Evolutionary conservation across 805 yeast species (phyloP).

Genomic region (Barnettozyma siamensis): DNA sequence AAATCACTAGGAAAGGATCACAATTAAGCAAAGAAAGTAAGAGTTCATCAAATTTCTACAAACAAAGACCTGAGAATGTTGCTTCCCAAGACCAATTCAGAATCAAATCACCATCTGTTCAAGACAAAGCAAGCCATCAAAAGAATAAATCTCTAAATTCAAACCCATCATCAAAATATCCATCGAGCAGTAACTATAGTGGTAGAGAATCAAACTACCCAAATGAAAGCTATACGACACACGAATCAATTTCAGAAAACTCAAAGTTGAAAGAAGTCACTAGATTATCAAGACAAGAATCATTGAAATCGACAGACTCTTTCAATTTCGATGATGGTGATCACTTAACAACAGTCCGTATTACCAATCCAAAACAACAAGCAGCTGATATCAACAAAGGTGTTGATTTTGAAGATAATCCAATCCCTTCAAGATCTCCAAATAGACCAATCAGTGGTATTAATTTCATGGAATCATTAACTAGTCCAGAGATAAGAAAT

Average conservation of each 20-base stretch:
- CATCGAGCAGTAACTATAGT: not conserved
- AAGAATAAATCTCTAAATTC: conserved; percentile 6
- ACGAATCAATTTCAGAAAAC: not conserved
- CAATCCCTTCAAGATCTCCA: conserved; percentile 26
- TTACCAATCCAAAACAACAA: not conserved
- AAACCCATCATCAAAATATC: conserved; percentile 4
- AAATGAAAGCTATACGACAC: not conserved
- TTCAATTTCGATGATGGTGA: conserved; percentile 18
- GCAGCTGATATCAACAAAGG: not conserved
- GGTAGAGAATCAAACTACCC: not conserved
- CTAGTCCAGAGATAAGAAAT: not conserved
- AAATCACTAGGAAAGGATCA: conserved; percentile 4
- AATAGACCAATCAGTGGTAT: conserved; percentile 22
- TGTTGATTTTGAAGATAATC: conserved; percentile 4
- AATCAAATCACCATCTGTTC: conserved; percentile 7
- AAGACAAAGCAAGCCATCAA: conserved; percentile 1
- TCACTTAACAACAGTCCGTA: conserved; percentile 1
- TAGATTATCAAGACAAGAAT: not conserved
- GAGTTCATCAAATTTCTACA: not conserved
- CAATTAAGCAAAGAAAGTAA: conserved; percentile 3
- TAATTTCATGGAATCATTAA: conserved; percentile 3
- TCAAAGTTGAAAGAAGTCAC: not conserved
- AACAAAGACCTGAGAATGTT: not conserved
- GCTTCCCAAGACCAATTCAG: conserved; percentile 6
- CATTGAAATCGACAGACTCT: conserved; percentile 13